These are phyloP conservation scores for Amanita thiersii DNA, from an alignment of 768 basidiomycete species.

Conservation along the genomic window DNA sequence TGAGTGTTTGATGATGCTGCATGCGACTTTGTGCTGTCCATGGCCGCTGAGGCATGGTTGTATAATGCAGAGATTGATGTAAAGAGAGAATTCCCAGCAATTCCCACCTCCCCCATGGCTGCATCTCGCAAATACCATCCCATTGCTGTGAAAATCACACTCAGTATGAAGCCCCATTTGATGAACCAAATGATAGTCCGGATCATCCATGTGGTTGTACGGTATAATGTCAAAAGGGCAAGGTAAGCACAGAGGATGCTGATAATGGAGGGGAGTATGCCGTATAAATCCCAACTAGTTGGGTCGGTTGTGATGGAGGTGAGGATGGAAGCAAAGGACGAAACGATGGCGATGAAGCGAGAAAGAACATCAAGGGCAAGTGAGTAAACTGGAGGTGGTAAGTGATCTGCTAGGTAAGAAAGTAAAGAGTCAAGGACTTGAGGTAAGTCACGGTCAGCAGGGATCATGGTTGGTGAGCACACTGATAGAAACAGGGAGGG, in stretches of 20 bases:
- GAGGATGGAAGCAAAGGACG: conserved; percentile 40
- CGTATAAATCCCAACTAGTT: conserved; percentile 58
- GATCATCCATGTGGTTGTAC: conserved; percentile 70
- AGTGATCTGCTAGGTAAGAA: conserved; percentile 39
- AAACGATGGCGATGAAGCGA: conserved; percentile 40
- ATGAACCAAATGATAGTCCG: conserved; percentile 59
- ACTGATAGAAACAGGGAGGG: too few species aligned
- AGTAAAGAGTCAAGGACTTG: conserved; percentile 46
- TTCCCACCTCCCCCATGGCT: conserved; percentile 11
- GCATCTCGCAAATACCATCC: conserved; percentile 45
- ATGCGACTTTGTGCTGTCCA: conserved; percentile 17
- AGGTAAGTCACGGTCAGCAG: conserved; percentile 29
- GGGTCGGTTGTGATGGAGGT: conserved; percentile 41
- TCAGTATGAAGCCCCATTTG: conserved; percentile 69
- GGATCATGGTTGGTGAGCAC: conserved; percentile 19
- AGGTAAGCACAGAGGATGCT: conserved; percentile 67
- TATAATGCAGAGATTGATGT: conserved; percentile 20
- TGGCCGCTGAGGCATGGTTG: conserved; percentile 22
- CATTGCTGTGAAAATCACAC: conserved; percentile 39
- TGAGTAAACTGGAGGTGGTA: conserved; percentile 51
- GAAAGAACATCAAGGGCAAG: conserved; percentile 43
- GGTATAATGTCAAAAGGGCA: conserved; percentile 69
- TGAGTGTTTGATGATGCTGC: conserved; percentile 13
- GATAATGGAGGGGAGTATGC: conserved; percentile 65
- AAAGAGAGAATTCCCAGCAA: conserved; percentile 6